Evolutionary conservation across 2,329 filamentous ascomycete species (phyloP).

Genomic region (Helminthosporium solani): DNA sequence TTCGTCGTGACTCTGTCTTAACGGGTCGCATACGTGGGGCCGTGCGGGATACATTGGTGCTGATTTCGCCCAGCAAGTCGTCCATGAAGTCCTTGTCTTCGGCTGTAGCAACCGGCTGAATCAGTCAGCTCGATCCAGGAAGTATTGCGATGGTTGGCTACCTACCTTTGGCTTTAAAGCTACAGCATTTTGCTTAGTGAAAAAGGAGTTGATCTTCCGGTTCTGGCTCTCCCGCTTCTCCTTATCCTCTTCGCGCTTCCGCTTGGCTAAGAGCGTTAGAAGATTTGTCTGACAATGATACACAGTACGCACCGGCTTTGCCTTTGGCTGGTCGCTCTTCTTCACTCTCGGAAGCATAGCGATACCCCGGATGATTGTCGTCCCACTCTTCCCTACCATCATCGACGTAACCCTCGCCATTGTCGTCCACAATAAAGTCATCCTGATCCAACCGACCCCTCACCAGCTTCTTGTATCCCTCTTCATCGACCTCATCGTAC

Average conservation of each 20-base stretch:
- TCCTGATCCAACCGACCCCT: conserved; percentile 85
- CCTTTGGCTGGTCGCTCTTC: conserved; percentile 62
- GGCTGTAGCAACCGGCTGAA: conserved; percentile 72
- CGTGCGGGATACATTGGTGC: conserved; percentile 66
- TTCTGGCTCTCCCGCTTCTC: conserved; percentile 65
- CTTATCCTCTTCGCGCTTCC: conserved; percentile 83
- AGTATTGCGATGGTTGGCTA: background rate
- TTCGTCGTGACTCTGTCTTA: conserved; percentile 74
- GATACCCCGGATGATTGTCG: conserved; percentile 71
- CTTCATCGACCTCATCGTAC: conserved; percentile 96
- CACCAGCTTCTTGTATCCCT: conserved; percentile 95
- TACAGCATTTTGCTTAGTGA: conserved; percentile 74
- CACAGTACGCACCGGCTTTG: conserved; percentile 54
- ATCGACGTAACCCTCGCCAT: conserved; percentile 94
- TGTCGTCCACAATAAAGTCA: conserved; percentile 98
- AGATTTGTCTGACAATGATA: conserved; percentile 1
- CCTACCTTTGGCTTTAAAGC: conserved; percentile 79
- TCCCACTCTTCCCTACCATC: conserved; percentile 75
- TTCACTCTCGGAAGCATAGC: conserved; percentile 63
- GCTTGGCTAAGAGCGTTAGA: conserved; percentile 63
- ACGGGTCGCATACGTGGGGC: conserved; percentile 61
- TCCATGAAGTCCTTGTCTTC: conserved; percentile 88
- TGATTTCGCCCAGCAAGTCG: conserved; percentile 82
- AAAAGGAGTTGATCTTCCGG: conserved; percentile 80
- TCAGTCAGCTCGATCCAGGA: conserved; percentile 19